Evolutionary conservation across 352 stramenopile species (phyloP).

Genomic region (Peronospora farinosa): DNA sequence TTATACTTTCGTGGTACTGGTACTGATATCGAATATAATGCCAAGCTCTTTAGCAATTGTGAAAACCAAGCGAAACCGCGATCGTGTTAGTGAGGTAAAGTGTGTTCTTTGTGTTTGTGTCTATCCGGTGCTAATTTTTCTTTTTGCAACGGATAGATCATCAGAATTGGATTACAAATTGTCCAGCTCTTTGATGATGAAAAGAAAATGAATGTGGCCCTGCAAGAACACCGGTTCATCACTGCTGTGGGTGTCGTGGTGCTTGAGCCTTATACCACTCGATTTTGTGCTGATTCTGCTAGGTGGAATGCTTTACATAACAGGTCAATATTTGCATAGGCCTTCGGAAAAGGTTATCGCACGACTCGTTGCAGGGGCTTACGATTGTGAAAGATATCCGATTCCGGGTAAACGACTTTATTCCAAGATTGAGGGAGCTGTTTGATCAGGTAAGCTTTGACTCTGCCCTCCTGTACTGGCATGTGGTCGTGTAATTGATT

Average conservation of each 20-base stretch:
- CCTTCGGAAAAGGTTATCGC: conserved; percentile 44
- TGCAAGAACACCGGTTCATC: conserved; percentile 60
- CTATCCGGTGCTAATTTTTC: conserved; percentile 1
- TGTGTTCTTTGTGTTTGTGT: neutral
- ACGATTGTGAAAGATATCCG: conserved; percentile 55
- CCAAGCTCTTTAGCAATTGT: conserved; percentile 73
- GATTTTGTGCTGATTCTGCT: neutral
- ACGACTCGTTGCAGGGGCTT: conserved; percentile 40
- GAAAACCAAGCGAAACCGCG: conserved; percentile 75
- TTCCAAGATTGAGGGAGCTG: conserved; percentile 57
- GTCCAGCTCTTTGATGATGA: conserved; percentile 75
- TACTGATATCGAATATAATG: neutral
- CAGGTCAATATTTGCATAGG: conserved; percentile 72
- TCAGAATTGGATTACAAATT: conserved; percentile 44
- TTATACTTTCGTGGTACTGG: no score
- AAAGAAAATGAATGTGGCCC: conserved; percentile 62
- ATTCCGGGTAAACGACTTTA: conserved; percentile 66
- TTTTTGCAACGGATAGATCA: conserved; percentile 15
- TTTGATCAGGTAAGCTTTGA: conserved; percentile 60
- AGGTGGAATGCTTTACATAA: neutral
- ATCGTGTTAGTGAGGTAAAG: conserved; percentile 60
- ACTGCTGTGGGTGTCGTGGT: conserved; percentile 40
- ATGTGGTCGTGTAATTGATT: neutral
- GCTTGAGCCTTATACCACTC: neutral
- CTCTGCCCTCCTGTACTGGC: neutral